Conservation (phyloP, 345 rosid species). For the Hibiscus syriacus region DNA sequence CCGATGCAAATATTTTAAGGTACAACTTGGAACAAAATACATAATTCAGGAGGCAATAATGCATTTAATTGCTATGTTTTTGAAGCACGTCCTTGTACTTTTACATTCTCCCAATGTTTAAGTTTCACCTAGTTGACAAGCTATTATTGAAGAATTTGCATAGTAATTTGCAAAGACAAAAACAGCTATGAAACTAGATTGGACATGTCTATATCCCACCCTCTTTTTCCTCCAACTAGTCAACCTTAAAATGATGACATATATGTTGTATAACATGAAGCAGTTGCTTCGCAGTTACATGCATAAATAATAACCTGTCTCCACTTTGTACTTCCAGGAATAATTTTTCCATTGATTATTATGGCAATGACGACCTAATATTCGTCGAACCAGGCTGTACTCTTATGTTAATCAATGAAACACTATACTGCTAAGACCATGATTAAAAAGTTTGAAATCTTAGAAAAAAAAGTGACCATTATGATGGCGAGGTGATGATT, state of each 20-base stretch:
- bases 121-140: background rate
- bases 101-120: too few relatives aligned
- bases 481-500: too few relatives aligned
- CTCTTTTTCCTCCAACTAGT: background rate
- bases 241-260: constrained; percentile 1
- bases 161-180: background rate
- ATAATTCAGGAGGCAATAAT: too few relatives aligned
- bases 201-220: background rate
- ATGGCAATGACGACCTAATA: background rate
- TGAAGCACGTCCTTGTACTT: too few relatives aligned
- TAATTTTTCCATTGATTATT: background rate
- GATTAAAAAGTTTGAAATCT: background rate
- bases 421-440: background rate
- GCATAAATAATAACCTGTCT: too few relatives aligned
- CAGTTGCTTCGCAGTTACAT: background rate
- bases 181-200: background rate
- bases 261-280: background rate
- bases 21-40: too few relatives aligned
- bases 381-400: background rate
- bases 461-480: background rate
- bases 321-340: background rate
- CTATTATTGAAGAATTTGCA: background rate
- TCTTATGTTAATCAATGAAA: background rate
- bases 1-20: too few relatives aligned
- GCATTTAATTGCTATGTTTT: too few relatives aligned